phyloP scores from a whole-genome alignment of 768 basidiomycete species.

The Podaxis mareebaensis region DNA sequence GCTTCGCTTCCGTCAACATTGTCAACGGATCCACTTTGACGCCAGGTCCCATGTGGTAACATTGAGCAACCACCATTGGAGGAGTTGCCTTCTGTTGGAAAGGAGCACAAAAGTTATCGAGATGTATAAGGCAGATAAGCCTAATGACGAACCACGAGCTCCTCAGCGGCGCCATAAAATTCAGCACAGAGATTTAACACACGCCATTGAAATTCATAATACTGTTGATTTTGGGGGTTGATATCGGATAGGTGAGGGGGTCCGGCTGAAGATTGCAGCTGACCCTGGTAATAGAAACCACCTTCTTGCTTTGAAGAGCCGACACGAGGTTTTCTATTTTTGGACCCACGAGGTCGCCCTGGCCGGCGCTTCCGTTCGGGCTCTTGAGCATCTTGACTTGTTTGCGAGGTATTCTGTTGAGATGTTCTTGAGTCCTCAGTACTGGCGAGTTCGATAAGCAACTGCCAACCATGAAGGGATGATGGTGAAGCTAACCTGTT shows the following conservation, averaged over 20 bases:
- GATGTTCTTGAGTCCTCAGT: slow-evolving; percentile 4
- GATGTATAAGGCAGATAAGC: slow-evolving; percentile 13
- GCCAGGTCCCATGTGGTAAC: slow-evolving; percentile 71
- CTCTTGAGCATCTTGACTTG: slow-evolving; percentile 11
- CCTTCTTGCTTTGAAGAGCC: slow-evolving; percentile 36
- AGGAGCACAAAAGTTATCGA: not conserved
- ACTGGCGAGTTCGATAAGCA: not conserved
- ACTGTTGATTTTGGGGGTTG: slow-evolving; percentile 70
- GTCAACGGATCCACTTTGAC: slow-evolving; percentile 71
- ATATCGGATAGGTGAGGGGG: slow-evolving; percentile 49
- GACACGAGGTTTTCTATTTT: slow-evolving; percentile 58
- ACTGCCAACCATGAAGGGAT: slow-evolving; percentile 4
- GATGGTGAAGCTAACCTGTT: slow-evolving; percentile 29
- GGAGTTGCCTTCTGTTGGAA: slow-evolving; percentile 53
- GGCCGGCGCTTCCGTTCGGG: slow-evolving; percentile 66
- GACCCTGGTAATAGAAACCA: slow-evolving; percentile 46
- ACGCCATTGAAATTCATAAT: slow-evolving; percentile 87
- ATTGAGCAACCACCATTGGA: slow-evolving; percentile 75
- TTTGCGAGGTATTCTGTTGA: slow-evolving; percentile 11
- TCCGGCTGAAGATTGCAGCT: slow-evolving; percentile 24
- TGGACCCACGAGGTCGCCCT: slow-evolving; percentile 78
- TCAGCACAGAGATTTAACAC: slow-evolving; percentile 80
- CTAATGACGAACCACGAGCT: slow-evolving; percentile 67
- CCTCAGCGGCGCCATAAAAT: slow-evolving; percentile 84
- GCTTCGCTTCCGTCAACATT: slow-evolving; percentile 77